Base-by-base conservation (phyloP, 1,139 yeast genomes). In the Candida sp. region DNA sequence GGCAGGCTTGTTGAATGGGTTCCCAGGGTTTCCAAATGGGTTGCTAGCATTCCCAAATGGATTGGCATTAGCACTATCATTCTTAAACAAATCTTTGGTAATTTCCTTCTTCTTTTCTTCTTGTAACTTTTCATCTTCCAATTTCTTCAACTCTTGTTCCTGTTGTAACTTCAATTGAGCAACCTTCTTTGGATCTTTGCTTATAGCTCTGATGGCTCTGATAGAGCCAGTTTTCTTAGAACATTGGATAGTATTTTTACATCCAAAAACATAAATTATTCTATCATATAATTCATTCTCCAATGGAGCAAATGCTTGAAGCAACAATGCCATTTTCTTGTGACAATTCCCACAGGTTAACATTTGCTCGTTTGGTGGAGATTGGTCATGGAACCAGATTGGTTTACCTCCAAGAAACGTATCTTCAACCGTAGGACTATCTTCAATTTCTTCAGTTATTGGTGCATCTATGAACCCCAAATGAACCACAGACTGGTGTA, bases 371-470 rank as follows among this genome's bases (percentile, higher is more conserved):
- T 73, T 62, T 0, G 96, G 95, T 11, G 65, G 60, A 0, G 89
- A 79, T 0, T 70, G 66, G 2, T 75, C 73, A 46, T 77, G 76
- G 38, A 85, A 64, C 73, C 71, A 81, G 2, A 77, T 58, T 4
- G 95, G 96, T 44, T 74, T 70, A 0, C 95, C 93, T 0, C 97
- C 97, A 33, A 89, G 73, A 52, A 87, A 83, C 1, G 93, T 79
- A 55, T 88, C 96, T 50, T 84, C 89, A 3, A 81, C 60, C 0
- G 81, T 73, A 15, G 88, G 78, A 21, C 75, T 80, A 5, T 59
- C 66, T 5, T 58, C 62, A 7, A 43, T 48, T 8, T 54, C 54
- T 4, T 39, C 38, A 12, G 75, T 57, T 22, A 71, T 73, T 47
- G 64, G 75, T 35, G 67, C 71, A 63, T 79, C 97, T 7, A 81